A percentile compares a stretch with the other conserved stretches of the same genome.
These are phyloP conservation scores for Trifolium pratense DNA, from an alignment of 306 rosid genomes.

Conservation along the genomic window DNA sequence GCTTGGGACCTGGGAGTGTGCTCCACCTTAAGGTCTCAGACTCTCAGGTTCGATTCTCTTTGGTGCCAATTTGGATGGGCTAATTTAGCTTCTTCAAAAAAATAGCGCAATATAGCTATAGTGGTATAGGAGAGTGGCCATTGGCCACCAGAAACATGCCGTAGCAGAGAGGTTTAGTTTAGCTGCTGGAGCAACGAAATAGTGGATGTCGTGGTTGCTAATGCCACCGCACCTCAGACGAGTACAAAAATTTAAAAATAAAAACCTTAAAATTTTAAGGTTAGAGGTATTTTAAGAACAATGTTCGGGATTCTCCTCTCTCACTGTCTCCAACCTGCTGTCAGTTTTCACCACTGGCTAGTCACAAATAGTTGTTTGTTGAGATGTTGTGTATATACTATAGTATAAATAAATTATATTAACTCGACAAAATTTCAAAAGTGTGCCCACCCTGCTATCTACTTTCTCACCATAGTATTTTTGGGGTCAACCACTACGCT, in stretches of 20 bases:
- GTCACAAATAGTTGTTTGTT: not conserved
- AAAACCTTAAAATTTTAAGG: not conserved
- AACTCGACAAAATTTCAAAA: not conserved
- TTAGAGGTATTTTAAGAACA: not conserved
- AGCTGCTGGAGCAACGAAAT: not conserved
- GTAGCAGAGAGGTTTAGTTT: not conserved
- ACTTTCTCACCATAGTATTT: not conserved
- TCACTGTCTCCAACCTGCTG: not conserved
- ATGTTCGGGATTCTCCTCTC: not conserved
- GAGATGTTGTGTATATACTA: not conserved
- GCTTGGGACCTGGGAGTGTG: too few relatives aligned
- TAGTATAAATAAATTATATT: not conserved
- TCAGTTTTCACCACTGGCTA: not conserved
- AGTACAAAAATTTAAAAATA: not conserved
- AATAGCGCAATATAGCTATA: too few relatives aligned
- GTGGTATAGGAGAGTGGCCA: not conserved
- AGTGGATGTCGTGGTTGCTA: not conserved
- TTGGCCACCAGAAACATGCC: not conserved
- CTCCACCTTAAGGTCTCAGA: too few relatives aligned
- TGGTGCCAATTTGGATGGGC: too few relatives aligned
- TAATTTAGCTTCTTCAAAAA: too few relatives aligned
- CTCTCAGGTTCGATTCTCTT: too few relatives aligned
- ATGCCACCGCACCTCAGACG: not conserved
- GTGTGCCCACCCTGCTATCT: not conserved
- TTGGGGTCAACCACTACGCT: not conserved